Percentiles rank a stretch among this genome's conserved stretches.
phyloP scores from a whole-genome alignment of 2,329 filamentous ascomycete genomes.

The Colletotrichum sp. region DNA sequence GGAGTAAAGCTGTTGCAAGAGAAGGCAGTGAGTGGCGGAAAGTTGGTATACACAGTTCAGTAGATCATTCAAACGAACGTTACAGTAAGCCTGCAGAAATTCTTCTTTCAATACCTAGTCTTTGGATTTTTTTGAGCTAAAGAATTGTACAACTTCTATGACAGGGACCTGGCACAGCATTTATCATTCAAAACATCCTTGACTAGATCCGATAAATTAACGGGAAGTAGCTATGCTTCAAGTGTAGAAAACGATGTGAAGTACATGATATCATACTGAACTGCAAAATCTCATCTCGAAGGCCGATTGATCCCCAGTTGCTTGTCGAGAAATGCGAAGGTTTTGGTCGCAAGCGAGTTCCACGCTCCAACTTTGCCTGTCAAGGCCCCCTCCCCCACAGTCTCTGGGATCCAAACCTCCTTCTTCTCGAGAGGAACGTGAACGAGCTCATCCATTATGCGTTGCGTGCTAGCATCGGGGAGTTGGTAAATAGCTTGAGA shows the following conservation, averaged over 20 bases:
- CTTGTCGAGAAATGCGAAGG: background rate
- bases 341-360: background rate
- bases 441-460: background rate
- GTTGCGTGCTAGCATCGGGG: background rate
- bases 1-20: background rate
- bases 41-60: background rate
- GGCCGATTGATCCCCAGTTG: background rate
- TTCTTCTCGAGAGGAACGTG: background rate
- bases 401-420: background rate
- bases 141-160: too few species aligned
- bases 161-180: too few species aligned
- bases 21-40: background rate
- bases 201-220: background rate
- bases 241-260: rapidly evolving
- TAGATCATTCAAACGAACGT: background rate
- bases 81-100: background rate
- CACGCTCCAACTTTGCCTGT: background rate
- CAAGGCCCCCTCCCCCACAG: background rate
- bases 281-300: background rate
- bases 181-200: background rate
- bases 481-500: background rate
- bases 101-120: too few species aligned
- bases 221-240: background rate
- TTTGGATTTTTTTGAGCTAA: too few species aligned
- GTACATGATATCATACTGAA: rapidly evolving